These are phyloP conservation scores for Cajanus cajan DNA, from an alignment of 306 rosid species.

Conservation along the genomic window DNA sequence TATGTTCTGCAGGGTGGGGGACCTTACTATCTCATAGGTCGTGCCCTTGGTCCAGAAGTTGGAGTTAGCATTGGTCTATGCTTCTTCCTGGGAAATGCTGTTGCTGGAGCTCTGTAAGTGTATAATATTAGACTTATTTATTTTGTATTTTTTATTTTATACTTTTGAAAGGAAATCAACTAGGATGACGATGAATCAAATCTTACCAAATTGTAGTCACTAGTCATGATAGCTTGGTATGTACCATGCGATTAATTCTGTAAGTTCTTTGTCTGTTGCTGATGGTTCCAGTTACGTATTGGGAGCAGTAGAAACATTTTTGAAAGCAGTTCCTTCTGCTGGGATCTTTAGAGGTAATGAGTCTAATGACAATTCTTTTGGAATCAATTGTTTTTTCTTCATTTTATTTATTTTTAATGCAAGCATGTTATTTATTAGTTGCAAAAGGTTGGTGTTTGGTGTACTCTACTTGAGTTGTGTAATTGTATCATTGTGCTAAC, in stretches of 20 bases:
- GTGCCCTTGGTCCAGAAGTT: slow-evolving; percentile 99
- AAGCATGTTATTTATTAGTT: neutral
- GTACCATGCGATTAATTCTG: slow-evolving; percentile 10
- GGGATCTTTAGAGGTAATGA: slow-evolving; percentile 87
- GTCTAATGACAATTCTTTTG: neutral
- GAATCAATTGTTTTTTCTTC: neutral
- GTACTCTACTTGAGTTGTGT: neutral
- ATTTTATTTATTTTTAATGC: neutral
- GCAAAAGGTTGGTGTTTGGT: neutral
- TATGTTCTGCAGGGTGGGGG: slow-evolving; percentile 86
- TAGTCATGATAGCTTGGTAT: slow-evolving; percentile 27
- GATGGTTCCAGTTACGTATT: slow-evolving; percentile 77
- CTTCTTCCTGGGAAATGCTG: slow-evolving; percentile 98
- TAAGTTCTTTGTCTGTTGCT: slow-evolving; percentile 38
- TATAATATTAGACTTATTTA: slow-evolving; percentile 22
- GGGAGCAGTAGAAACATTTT: slow-evolving; percentile 99
- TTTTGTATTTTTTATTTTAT: neutral
- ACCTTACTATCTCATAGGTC: slow-evolving; percentile 98
- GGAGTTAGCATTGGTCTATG: slow-evolving; percentile 99
- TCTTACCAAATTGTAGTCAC: slow-evolving; percentile 24
- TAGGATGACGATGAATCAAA: slow-evolving; percentile 17
- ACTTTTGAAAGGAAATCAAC: slow-evolving; percentile 26
- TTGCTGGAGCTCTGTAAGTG: slow-evolving; percentile 98
- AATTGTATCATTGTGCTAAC: neutral
- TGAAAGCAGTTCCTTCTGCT: slow-evolving; percentile 94